These are phyloP conservation scores for Pythium periplocum DNA, from an alignment of 352 stramenopile species.

Conservation along the genomic window DNA sequence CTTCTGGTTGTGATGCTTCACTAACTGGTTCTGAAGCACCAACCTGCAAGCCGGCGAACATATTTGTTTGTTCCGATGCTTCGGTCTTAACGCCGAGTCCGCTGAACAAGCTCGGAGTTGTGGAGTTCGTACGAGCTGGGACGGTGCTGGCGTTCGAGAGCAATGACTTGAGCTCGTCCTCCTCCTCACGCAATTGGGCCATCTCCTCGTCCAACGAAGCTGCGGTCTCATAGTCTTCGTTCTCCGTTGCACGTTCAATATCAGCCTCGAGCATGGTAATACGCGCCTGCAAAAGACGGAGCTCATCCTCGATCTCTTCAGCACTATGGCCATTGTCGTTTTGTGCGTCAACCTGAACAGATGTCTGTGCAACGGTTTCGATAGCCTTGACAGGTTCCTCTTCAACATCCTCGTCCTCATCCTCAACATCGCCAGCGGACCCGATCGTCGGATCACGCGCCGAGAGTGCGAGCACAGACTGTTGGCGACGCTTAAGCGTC, in stretches of 20 bases:
- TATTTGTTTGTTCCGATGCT: background rate
- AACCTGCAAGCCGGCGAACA: no score
- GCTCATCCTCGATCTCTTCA: constrained; percentile 25
- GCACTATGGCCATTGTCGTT: constrained; percentile 14
- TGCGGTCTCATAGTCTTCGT: constrained; percentile 64
- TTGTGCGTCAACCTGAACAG: constrained; percentile 28
- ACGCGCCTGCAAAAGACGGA: constrained; percentile 37
- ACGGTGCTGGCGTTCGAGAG: constrained; percentile 11
- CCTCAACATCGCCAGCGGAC: constrained; percentile 12
- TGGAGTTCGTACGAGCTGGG: no score
- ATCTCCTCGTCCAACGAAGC: constrained; percentile 62
- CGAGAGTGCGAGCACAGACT: constrained; percentile 30
- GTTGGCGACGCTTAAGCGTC: constrained; percentile 41
- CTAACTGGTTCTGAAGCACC: no score
- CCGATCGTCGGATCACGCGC: constrained; percentile 9
- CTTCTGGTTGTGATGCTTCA: no score
- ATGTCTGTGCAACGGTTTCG: constrained; percentile 4
- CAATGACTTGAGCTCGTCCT: constrained; percentile 35
- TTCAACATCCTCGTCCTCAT: constrained; percentile 14
- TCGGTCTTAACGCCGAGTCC: constrained; percentile 7
- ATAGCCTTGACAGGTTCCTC: background rate
- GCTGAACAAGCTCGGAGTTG: constrained; percentile 8
- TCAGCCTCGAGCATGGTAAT: constrained; percentile 57
- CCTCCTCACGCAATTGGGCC: constrained; percentile 42
- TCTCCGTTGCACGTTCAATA: constrained; percentile 61